phyloP scores from a whole-genome alignment of 768 basidiomycete species.

The Boletus pseudo-olivaceus region DNA sequence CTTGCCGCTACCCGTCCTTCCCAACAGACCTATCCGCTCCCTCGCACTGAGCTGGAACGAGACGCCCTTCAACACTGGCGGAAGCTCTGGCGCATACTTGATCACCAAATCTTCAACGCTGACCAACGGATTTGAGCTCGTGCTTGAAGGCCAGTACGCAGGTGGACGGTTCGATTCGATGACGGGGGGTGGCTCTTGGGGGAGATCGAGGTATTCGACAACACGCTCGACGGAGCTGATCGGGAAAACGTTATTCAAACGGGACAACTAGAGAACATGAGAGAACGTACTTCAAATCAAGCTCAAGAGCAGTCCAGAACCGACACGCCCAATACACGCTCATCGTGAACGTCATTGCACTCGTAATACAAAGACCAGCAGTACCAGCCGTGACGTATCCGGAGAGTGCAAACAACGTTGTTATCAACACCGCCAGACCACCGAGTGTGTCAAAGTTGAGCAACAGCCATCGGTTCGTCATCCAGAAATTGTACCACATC shows the following conservation, averaged over 20 bases:
- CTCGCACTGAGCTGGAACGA: conserved; percentile 69
- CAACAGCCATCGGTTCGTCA: conserved; percentile 84
- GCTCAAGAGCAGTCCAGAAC: conserved; percentile 56
- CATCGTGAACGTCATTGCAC: conserved; percentile 59
- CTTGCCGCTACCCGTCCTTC: conserved; percentile 81
- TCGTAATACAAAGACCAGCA: conserved; percentile 74
- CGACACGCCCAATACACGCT: conserved; percentile 51
- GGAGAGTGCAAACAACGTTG: conserved; percentile 72
- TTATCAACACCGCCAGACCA: conserved; percentile 66
- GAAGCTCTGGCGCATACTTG: conserved; percentile 83
- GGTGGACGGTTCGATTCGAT: conserved; percentile 76
- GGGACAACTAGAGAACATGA: neutral
- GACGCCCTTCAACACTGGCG: conserved; percentile 70
- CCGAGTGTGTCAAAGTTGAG: conserved; percentile 81
- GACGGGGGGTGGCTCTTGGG: conserved; percentile 78
- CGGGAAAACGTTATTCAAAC: conserved; percentile 4
- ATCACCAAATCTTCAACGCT: conserved; percentile 71
- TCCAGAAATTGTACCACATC: conserved; percentile 90
- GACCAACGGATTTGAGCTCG: conserved; percentile 55
- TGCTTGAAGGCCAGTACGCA: conserved; percentile 88
- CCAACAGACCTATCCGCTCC: conserved; percentile 77
- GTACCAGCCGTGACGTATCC: conserved; percentile 56
- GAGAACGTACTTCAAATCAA: conserved; percentile 65
- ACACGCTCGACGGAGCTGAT: conserved; percentile 84
- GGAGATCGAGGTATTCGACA: conserved; percentile 86